A percentile compares a stretch with the other conserved stretches of the same genome.
phyloP scores from a whole-genome alignment of 2,329 filamentous ascomycete genomes.

The Talaromyces verruculosus region DNA sequence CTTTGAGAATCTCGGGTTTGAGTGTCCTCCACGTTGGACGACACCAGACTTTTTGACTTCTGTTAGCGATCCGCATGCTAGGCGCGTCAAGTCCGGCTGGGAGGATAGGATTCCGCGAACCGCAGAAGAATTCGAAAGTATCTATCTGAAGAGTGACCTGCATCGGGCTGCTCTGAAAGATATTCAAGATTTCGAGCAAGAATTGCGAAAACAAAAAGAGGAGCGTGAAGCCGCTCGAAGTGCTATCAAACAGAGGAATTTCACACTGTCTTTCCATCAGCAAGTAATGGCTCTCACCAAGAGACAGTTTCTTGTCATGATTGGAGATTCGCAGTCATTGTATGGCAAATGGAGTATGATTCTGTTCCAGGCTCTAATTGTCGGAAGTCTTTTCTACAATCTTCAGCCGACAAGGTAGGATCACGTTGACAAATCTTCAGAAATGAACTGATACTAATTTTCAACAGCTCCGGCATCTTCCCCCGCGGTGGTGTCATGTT shows the following conservation, averaged over 20 bases:
- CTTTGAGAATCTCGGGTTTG: constrained; percentile 70
- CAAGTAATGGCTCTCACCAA: constrained; percentile 51
- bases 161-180: constrained; percentile 48
- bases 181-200: constrained; percentile 55
- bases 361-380: constrained; percentile 47
- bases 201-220: constrained; percentile 44
- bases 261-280: constrained; percentile 46
- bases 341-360: constrained; percentile 54
- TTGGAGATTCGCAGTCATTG: constrained; percentile 54
- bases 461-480: constrained; percentile 53
- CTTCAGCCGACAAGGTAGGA: constrained; percentile 49
- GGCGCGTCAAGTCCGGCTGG: constrained; percentile 57
- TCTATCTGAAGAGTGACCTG: constrained; percentile 51
- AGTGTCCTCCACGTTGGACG: constrained; percentile 69
- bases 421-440: neutral
- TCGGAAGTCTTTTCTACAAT: constrained; percentile 55
- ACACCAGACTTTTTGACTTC: constrained; percentile 76
- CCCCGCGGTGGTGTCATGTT: constrained; percentile 62
- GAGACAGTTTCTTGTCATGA: constrained; percentile 53
- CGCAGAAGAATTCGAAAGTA: constrained; percentile 55
- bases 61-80: constrained; percentile 63
- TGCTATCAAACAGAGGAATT: constrained; percentile 51
- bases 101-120: constrained; percentile 58
- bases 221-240: constrained; percentile 43
- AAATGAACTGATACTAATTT: neutral